Conservation (phyloP, 306 rosid species). For the Argentina anserina region DNA sequence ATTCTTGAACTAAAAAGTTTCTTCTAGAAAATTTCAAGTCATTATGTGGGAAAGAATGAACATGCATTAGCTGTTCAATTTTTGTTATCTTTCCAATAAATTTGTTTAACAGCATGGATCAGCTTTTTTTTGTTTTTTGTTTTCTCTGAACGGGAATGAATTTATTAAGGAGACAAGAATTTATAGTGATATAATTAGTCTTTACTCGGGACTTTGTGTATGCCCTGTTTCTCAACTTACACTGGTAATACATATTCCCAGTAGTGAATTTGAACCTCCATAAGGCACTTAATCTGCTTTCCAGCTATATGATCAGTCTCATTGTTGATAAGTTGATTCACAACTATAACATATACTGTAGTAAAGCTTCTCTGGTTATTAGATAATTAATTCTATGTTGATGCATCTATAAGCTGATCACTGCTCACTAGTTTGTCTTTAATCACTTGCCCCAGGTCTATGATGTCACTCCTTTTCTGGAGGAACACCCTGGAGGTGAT, state of each 20-base stretch:
- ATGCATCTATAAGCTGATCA: background rate
- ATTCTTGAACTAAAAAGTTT: background rate
- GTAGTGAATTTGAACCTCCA: background rate
- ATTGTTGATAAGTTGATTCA: background rate
- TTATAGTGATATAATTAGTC: background rate
- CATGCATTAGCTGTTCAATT: background rate
- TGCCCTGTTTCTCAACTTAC: constrained; percentile 1
- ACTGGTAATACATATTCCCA: background rate
- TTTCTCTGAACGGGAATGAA: no score
- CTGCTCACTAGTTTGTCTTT: background rate
- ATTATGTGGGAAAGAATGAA: background rate
- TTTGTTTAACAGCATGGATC: background rate
- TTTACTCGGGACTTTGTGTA: background rate
- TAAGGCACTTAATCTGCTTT: background rate
- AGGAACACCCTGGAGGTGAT: constrained; percentile 98
- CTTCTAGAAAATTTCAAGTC: background rate
- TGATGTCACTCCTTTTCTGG: constrained; percentile 81
- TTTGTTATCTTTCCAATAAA: background rate
- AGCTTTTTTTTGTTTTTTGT: no score
- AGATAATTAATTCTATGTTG: background rate
- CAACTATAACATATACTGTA: background rate
- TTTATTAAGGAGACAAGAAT: background rate
- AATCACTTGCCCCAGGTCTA: constrained; percentile 50
- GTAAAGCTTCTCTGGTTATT: background rate
- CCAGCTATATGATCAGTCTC: background rate